phyloP scores from a whole-genome alignment of 2,329 filamentous ascomycete species.

The Alternaria triticimaculans region DNA sequence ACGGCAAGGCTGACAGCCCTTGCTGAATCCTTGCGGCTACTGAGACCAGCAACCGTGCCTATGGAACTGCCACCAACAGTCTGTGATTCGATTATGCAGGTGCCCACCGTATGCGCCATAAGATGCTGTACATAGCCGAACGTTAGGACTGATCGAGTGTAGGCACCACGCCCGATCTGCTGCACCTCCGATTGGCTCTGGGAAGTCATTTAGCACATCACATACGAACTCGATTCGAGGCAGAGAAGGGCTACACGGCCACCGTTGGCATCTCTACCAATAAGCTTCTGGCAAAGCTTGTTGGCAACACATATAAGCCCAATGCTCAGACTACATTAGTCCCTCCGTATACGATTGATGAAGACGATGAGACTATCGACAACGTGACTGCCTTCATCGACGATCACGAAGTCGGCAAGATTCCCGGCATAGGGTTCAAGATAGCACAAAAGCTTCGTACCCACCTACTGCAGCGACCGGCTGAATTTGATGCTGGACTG shows the following conservation, averaged over 20 bases:
- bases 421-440: constrained; percentile 87
- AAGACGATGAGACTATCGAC: constrained; percentile 26
- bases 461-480: constrained; percentile 60
- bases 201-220: constrained; percentile 82
- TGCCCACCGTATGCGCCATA: constrained; percentile 1
- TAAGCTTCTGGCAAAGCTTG: constrained; percentile 85
- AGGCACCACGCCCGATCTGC: constrained; percentile 42
- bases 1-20: constrained; percentile 9
- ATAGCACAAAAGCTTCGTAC: constrained; percentile 72
- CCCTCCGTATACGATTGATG: constrained; percentile 61
- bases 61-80: constrained; percentile 2
- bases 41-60: not conserved
- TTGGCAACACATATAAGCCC: constrained; percentile 84
- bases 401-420: constrained; percentile 73
- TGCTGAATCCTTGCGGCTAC: not conserved
- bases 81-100: not conserved
- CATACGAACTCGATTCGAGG: constrained; percentile 74
- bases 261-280: constrained; percentile 88
- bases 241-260: constrained; percentile 81
- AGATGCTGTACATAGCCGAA: not conserved
- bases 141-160: constrained; percentile 19
- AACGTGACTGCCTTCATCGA: constrained; percentile 76
- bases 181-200: constrained; percentile 69
- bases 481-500: constrained; percentile 53
- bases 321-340: constrained; percentile 84